Conservation (phyloP, 495 filamentous ascomycete genomes). For the Aspergillus kassunensis region DNA sequence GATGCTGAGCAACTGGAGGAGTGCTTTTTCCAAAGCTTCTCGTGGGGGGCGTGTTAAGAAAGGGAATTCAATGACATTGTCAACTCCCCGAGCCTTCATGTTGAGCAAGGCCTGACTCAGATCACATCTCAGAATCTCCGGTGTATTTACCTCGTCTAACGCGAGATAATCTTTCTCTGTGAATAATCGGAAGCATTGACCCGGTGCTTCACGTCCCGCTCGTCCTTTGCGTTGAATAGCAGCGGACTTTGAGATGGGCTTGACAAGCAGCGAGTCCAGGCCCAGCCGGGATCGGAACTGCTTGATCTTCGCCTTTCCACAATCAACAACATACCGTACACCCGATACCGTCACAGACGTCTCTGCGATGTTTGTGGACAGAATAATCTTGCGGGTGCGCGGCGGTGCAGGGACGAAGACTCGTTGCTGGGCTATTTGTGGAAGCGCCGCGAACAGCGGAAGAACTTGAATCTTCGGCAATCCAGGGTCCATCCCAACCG, state of each 20-base stretch:
- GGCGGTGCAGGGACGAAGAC: conserved; percentile 77
- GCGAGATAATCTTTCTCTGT: conserved; percentile 72
- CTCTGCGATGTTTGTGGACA: conserved; percentile 96
- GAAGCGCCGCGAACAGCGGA: conserved; percentile 70
- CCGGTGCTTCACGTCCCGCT: conserved; percentile 86
- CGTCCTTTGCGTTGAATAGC: conserved; percentile 90
- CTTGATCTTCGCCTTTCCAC: conserved; percentile 91
- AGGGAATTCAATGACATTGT: conserved; percentile 78
- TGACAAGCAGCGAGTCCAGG: conserved; percentile 85
- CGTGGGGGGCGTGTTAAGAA: conserved; percentile 77
- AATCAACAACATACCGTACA: conserved; percentile 86
- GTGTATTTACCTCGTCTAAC: conserved; percentile 69
- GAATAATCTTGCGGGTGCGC: conserved; percentile 79
- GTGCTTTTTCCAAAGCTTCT: conserved; percentile 76
- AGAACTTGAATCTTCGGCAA: conserved; percentile 71
- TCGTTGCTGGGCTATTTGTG: conserved; percentile 74
- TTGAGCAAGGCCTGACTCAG: conserved; percentile 80
- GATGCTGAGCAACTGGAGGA: conserved; percentile 74
- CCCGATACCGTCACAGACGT: conserved; percentile 96
- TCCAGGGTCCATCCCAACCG: conserved; percentile 60
- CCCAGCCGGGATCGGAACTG: conserved; percentile 81
- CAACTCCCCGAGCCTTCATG: conserved; percentile 88
- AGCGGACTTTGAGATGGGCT: conserved; percentile 87
- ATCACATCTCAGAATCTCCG: conserved; percentile 90
- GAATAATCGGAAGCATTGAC: conserved; percentile 87